Base-by-base conservation (phyloP, 2,329 filamentous ascomycete species). In the Trichophyton schoenleinii region DNA sequence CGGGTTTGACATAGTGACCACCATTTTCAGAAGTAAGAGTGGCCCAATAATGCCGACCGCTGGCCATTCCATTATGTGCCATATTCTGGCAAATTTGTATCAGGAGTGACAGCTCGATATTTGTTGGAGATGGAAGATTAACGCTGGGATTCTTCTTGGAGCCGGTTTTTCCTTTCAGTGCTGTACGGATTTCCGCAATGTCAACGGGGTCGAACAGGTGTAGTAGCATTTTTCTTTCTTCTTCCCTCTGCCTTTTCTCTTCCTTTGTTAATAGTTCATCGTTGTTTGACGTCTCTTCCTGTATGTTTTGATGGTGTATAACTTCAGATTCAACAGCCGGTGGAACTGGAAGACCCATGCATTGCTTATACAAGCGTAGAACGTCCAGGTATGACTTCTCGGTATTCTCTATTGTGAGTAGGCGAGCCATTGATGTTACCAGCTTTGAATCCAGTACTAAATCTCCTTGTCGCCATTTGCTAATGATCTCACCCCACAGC, bases 401-500 rank as follows among this genome's bases (percentile, higher is more conserved):
- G 9, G 80, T 74, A 41, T 73, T 76, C 15, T 87, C 84, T 58
- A 86, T 75, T 22, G 91, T 75, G n/a, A 97, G 78, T 2, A 96
- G 67, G 41, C 86, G 81, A 4, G 86, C 90, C 88, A 97, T 95
- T 34, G 87, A 80, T 68, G 84, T 87, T 2, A 95, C 87, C 20
- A 97, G 77, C 61, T 83, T 77, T 72, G 94, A 89, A 67, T 96
- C 91, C 20, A 97, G 79, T 57, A 80, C 68, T 15, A 97, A 67
- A 59, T 83, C 78, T 34, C 87, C 90, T 60, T 80, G 78, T 60
- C 80, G 81, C 91, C 91, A 97, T 64, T 84, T 85, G n/a, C 78
- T 73, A 18, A 90, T 78, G 52, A 95, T 80, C 69, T 95, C 90
- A 49, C 83, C 79, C 94, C 94, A 99, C 18, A 97, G 78, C 6